phyloP scores from a whole-genome alignment of 495 filamentous ascomycete genomes.

The Daldinia loculata region DNA sequence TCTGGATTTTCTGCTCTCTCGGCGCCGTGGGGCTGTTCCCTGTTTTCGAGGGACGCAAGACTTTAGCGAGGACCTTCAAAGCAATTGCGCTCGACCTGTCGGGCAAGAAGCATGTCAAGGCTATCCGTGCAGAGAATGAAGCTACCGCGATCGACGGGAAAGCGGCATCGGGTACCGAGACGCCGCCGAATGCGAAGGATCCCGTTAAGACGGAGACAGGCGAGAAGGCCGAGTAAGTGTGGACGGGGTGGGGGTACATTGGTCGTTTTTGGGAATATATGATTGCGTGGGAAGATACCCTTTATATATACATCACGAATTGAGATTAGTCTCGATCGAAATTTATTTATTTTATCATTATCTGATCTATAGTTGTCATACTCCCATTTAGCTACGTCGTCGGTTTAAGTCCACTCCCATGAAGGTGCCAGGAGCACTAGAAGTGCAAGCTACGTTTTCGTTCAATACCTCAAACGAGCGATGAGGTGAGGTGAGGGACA shows the following conservation, averaged over 20 bases:
- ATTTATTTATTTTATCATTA: neutral
- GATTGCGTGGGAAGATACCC: constrained; percentile 34
- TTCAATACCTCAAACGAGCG: neutral
- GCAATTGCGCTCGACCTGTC: constrained; percentile 73
- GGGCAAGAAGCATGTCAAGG: constrained; percentile 62
- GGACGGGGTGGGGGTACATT: neutral
- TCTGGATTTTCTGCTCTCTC: constrained; percentile 84
- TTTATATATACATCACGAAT: neutral
- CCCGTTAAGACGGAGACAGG: constrained; percentile 23
- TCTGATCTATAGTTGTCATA: neutral
- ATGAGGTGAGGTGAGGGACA: neutral
- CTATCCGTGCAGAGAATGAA: constrained; percentile 48
- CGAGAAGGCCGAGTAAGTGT: constrained; percentile 17
- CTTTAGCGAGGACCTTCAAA: constrained; percentile 69
- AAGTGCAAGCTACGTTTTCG: neutral
- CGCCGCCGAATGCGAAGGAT: constrained; percentile 20
- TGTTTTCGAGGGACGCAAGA: constrained; percentile 79
- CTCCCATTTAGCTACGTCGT: neutral
- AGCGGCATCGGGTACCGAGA: constrained; percentile 18
- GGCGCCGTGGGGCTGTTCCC: constrained; percentile 83
- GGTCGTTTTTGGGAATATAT: constrained; percentile 5
- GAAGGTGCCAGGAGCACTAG: no score
- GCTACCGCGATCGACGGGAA: constrained; percentile 29
- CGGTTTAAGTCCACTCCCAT: neutral
- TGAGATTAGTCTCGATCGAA: neutral